phyloP scores from a whole-genome alignment of 2,329 filamentous ascomycete genomes.

The Epichloe festucae region DNA sequence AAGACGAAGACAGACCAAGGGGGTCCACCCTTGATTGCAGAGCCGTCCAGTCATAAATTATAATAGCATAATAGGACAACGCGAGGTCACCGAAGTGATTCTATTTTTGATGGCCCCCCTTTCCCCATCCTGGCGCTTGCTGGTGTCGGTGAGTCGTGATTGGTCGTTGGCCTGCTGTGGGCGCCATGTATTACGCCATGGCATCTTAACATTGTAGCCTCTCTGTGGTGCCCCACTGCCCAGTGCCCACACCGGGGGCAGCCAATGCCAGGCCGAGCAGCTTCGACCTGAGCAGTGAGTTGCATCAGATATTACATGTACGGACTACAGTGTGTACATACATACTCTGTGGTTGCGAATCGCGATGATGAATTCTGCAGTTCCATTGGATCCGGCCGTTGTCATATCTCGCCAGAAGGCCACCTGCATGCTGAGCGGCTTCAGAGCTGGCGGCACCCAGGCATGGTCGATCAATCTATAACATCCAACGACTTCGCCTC shows the following conservation, averaged over 20 bases:
- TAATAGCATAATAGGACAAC: too few relatives aligned
- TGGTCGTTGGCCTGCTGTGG: slow-evolving; percentile 2
- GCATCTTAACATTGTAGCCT: not conserved
- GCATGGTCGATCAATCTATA: not conserved
- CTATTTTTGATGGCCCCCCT: not conserved
- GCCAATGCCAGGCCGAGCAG: slow-evolving; percentile 1
- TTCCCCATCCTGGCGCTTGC: not conserved
- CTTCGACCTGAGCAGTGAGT: not conserved
- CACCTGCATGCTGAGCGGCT: not conserved
- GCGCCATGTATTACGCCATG: not conserved
- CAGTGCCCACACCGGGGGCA: not conserved
- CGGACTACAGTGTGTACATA: too few relatives aligned
- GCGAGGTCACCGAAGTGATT: too few relatives aligned
- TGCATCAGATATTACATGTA: not conserved
- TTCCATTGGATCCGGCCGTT: not conserved
- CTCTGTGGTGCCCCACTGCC: not conserved
- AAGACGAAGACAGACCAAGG: too few relatives aligned
- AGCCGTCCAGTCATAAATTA: too few relatives aligned
- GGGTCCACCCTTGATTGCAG: too few relatives aligned
- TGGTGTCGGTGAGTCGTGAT: not conserved
- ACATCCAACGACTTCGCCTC: not conserved
- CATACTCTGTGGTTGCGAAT: slow-evolving; percentile 5
- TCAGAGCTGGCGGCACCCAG: not conserved
- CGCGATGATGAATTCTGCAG: slow-evolving; percentile 8
- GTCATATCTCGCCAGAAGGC: not conserved